Evolutionary conservation across 2,329 filamentous ascomycete species (phyloP), one percentile per base, ranked within the genome.

Genomic region (Lithohypha guttulata): DNA sequence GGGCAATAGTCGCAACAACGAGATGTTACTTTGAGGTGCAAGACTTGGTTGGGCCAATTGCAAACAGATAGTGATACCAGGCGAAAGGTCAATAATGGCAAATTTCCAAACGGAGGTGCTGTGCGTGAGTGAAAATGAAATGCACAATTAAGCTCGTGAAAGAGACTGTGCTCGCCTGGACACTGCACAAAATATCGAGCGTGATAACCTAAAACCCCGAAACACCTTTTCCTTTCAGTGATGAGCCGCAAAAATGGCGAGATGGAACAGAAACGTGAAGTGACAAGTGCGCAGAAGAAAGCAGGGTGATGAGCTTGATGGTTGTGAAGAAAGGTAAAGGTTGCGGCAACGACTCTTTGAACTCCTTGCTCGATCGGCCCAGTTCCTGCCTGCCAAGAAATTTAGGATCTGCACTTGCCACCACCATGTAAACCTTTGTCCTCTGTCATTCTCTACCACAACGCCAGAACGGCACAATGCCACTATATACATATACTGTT

Each of bases 401-500:
- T 21, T 17, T 22, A 14, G 19, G 17, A 17, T 13, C 14, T 17
- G 17, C 34, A 14, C 23, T 37, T 26, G 25, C 33, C 33, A 35
- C 33, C 33, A n/a, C n/a, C n/a, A n/a, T n/a, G n/a, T 13, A 26
- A 29, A 29, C 34, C 23, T 28, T 17, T 23, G 20, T 29, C 6
- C 23, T 15, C 23, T 15, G 22, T 9, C 34, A 28, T 37, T 19
- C 20, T 37, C 23, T 37, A 11, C 23, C 11, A 23, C 34, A 14
- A 23, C 23, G 14, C n/a, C 34, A 27, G 23, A 9, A 11, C 11
- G 15, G 23, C 23, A 28, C 23, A 15, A 6, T 37, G 34, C 23
- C 34, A 28, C 26, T 37, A 37, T 37, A 13, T 37, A 37, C 34
- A 37, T 37, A 26, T 37, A 19, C 25, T 29, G 29, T 20, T 29